Evolutionary conservation across 495 filamentous ascomycete species (phyloP).

Genomic region (Copromyces sp.): DNA sequence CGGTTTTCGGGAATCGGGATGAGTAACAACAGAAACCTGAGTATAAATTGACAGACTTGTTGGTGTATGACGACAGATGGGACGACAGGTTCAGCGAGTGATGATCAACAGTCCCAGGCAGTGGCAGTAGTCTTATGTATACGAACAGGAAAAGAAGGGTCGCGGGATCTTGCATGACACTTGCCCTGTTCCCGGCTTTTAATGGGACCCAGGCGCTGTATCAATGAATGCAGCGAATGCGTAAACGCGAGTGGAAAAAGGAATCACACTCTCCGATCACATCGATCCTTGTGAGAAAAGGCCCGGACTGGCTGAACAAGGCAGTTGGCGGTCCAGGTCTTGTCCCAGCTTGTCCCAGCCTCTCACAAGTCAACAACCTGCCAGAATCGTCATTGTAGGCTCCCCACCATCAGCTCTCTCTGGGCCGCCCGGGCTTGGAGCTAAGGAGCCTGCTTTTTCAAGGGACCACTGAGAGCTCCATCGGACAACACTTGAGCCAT

Average conservation of each 20-base stretch:
- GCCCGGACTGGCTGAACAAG: background rate
- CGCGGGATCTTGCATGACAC: background rate
- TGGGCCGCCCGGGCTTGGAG: background rate
- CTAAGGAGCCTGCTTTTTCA: background rate
- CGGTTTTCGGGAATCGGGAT: background rate
- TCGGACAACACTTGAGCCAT: background rate
- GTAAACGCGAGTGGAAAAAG: background rate
- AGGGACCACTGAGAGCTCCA: background rate
- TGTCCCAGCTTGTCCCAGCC: background rate
- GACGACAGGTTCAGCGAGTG: background rate
- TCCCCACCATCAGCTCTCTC: background rate
- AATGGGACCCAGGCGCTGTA: background rate
- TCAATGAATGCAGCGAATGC: background rate
- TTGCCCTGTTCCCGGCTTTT: background rate
- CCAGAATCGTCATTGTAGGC: background rate
- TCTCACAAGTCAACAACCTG: background rate
- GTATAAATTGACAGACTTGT: background rate
- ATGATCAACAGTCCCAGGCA: background rate
- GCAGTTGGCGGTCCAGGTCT: background rate
- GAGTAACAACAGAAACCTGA: background rate
- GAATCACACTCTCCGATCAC: background rate
- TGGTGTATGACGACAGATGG: background rate
- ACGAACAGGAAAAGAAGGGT: background rate
- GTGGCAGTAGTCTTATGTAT: background rate
- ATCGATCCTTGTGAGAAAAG: background rate